These are phyloP conservation scores for Lenwebbia sp. DNA, from an alignment of 345 rosid species.

Conservation along the genomic window DNA sequence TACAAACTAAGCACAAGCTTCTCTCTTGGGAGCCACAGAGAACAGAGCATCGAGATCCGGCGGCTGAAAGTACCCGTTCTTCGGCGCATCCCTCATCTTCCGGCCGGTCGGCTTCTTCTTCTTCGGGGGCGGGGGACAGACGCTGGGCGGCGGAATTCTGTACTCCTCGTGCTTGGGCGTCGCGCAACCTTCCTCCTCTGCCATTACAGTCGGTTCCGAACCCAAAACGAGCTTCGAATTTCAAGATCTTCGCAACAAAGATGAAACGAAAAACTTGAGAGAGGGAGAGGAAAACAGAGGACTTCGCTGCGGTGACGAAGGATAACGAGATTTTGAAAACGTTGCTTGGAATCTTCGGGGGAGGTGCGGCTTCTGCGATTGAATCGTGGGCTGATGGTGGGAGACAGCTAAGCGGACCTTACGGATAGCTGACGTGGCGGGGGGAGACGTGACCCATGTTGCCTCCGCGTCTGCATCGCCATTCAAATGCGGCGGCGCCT, in stretches of 20 bases:
- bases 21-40: conserved; percentile 17
- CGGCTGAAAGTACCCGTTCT: conserved; percentile 55
- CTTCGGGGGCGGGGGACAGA: conserved; percentile 62
- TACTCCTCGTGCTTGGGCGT: conserved; percentile 44
- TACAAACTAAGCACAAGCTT: conserved; percentile 26
- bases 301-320: neutral
- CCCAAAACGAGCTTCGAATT: conserved; percentile 4
- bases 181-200: conserved; percentile 36
- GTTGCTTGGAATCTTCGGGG: neutral
- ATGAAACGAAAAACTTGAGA: neutral
- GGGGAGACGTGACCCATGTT: conserved; percentile 3
- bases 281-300: neutral
- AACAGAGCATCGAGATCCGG: conserved; percentile 63
- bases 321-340: neutral
- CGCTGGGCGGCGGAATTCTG: conserved; percentile 31
- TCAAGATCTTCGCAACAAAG: neutral
- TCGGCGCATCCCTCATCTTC: conserved; percentile 39
- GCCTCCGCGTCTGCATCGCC: neutral
- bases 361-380: neutral
- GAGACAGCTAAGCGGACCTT: conserved; percentile 14
- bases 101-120: conserved; percentile 28
- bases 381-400: neutral
- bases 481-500: conserved; percentile 19
- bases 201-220: conserved; percentile 1
- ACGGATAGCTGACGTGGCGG: conserved; percentile 8